Evolutionary conservation across 495 filamentous ascomycete species (phyloP), one percentile per base, ranked within the genome.

Genomic region (Trichoderma orchidacearum): DNA sequence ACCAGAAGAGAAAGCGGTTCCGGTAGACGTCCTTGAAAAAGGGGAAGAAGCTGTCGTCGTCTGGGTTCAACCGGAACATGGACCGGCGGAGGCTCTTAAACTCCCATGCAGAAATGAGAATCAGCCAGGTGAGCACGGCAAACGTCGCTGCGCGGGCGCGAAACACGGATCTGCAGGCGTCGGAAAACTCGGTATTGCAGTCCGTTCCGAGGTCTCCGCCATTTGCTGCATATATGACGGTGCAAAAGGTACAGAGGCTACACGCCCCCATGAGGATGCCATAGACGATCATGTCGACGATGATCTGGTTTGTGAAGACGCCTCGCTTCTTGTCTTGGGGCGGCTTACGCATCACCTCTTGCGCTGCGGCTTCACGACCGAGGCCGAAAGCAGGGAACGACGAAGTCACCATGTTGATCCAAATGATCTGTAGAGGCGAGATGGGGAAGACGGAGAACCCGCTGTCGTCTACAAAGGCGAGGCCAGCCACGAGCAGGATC

Each of bases 391-490:
- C 86, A 0, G 86, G 81, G 64, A 89, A 82, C 2, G 81, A 84
- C 17, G 84, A 88, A 1, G 86, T 90, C 30, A 88, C 67, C 72
- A 90, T 82, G 67, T 87, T 90, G 60, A 87, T 83, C 85, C 85
- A 89, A 30, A 90, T 70, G 56, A 89, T 87, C 55, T 89, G 80
- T 5, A 90, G 73, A 21, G 86, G 86, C 3, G 84, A 80, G 38
- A 90, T 73, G 13, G 86, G 86, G 62, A 89, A 90, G 3, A 89
- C 84, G 2, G 86, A 89, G 36, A 81, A 71, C 2, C 75, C 77
- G 0, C 72, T 67, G 0, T 62, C 36, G 62, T 90, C 86, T 62
- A 85, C 83, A 72, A 90, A 88, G 3, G 72, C 83, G 1, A 90
- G 77, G 41, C 85, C 86, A 53, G 84, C 79, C 15, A 90, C 77